A percentile compares a stretch with the other conserved stretches of the same genome.
These are phyloP conservation scores for Lotus japonicus DNA, from an alignment of 306 rosid genomes.

Conservation along the genomic window DNA sequence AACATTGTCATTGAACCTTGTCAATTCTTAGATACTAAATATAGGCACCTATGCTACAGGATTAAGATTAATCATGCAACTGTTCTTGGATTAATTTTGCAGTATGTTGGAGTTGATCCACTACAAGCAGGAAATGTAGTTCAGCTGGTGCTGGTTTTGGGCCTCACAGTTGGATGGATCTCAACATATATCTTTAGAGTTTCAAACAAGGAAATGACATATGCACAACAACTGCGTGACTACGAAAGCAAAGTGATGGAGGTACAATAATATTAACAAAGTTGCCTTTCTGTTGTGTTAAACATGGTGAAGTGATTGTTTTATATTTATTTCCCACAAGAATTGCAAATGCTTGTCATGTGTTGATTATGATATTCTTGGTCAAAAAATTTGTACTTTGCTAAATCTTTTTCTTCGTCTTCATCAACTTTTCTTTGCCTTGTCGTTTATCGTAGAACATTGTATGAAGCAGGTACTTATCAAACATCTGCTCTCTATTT, in stretches of 20 bases:
- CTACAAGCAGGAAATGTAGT: slow-evolving; percentile 95
- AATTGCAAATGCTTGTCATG: slow-evolving; percentile 8
- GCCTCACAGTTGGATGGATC: slow-evolving; percentile 92
- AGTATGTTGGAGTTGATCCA: slow-evolving; percentile 84
- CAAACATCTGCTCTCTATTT: no score
- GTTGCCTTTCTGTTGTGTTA: slow-evolving; percentile 15
- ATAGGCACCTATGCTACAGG: neutral
- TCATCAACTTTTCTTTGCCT: no score
- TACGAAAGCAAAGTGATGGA: slow-evolving; percentile 92
- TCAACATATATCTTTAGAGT: slow-evolving; percentile 88
- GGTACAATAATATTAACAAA: slow-evolving; percentile 35
- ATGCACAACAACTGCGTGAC: slow-evolving; percentile 89
- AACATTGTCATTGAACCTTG: neutral
- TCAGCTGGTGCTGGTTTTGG: slow-evolving; percentile 89
- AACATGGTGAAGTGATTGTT: neutral
- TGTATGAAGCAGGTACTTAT: no score
- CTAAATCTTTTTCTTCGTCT: neutral
- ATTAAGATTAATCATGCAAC: slow-evolving; percentile 2
- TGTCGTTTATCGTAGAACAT: no score
- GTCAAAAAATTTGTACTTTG: neutral
- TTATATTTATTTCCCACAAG: neutral
- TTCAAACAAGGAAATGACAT: slow-evolving; percentile 97
- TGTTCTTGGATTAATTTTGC: slow-evolving; percentile 24
- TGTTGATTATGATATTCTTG: slow-evolving; percentile 3
- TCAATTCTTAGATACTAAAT: neutral